phyloP scores from a whole-genome alignment of 2,329 filamentous ascomycete genomes.

The Beauveria australis region DNA sequence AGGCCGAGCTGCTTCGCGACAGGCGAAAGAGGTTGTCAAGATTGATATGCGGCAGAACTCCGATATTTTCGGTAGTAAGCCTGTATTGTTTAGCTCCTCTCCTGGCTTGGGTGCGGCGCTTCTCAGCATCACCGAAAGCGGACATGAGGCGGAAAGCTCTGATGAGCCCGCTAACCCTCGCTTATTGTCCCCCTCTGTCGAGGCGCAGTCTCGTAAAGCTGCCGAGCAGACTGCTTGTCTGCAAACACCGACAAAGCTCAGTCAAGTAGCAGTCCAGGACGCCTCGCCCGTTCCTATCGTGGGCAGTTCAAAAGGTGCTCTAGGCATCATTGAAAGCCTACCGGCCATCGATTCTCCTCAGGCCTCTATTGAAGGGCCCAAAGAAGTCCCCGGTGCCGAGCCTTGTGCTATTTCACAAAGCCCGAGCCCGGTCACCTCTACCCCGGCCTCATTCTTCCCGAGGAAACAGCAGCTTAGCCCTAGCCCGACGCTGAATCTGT shows the following conservation, averaged over 20 bases:
- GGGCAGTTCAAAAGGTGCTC: not conserved
- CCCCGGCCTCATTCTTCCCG: not conserved
- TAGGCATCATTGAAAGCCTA: not conserved
- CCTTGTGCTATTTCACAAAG: not conserved
- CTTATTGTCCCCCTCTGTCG: not conserved
- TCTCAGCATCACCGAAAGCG: slow-evolving; percentile 5
- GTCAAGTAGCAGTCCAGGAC: not conserved
- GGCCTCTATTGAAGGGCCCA: not conserved
- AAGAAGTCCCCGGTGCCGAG: not conserved
- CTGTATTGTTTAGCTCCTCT: slow-evolving; percentile 5
- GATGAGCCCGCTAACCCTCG: not conserved
- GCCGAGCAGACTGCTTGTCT: not conserved
- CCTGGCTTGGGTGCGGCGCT: not conserved
- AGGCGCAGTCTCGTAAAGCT: not conserved
- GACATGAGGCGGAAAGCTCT: not conserved
- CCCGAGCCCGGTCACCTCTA: not conserved
- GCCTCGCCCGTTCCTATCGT: not conserved
- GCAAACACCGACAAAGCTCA: not conserved
- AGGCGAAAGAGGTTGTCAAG: slow-evolving; percentile 20
- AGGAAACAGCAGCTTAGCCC: not conserved
- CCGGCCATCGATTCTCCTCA: not conserved
- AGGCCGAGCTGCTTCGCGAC: slow-evolving; percentile 6
- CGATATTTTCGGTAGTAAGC: slow-evolving; percentile 25
- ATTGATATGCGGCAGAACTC: slow-evolving; percentile 28
- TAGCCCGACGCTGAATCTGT: slow-evolving; percentile 13